A percentile compares a stretch with the other conserved stretches of the same genome.
phyloP scores from a whole-genome alignment of 2,329 filamentous ascomycete genomes.

The Sphaerulina musiva region DNA sequence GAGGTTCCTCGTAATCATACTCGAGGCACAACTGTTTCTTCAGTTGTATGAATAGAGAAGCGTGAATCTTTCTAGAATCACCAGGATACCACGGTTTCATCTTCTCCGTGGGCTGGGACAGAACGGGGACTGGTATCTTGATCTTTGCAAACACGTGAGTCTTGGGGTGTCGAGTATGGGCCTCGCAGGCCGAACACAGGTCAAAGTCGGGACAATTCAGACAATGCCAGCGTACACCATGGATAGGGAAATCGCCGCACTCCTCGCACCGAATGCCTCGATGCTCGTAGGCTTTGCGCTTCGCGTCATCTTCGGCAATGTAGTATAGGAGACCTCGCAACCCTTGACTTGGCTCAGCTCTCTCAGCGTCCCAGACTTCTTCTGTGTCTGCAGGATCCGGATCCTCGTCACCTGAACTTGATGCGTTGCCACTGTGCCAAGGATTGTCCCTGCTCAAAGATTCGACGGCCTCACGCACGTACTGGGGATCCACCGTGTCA shows the following conservation, averaged over 20 bases:
- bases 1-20: constrained; percentile 63
- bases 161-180: constrained; percentile 59
- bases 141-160: constrained; percentile 98
- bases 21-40: constrained; percentile 53
- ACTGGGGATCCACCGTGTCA: constrained; percentile 3
- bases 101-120: constrained; percentile 69
- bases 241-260: constrained; percentile 81
- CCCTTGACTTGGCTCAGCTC: constrained; percentile 27
- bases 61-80: constrained; percentile 65
- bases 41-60: constrained; percentile 59
- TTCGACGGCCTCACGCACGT: constrained; percentile 16
- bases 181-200: constrained; percentile 87
- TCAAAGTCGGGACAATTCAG: constrained; percentile 95
- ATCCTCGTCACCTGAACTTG: constrained; percentile 11
- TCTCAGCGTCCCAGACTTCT: constrained; percentile 20
- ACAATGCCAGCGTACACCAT: constrained; percentile 87
- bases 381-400: constrained; percentile 25
- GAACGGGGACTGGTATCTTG: constrained; percentile 76
- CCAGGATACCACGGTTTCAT: constrained; percentile 84
- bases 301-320: constrained; percentile 88
- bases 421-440: constrained; percentile 8
- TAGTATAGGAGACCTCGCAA: constrained; percentile 63
- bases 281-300: constrained; percentile 82
- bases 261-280: constrained; percentile 87
- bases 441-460: constrained; percentile 13